phyloP scores from a whole-genome alignment of 305 asterid species.

The Fraxinus velutina region DNA sequence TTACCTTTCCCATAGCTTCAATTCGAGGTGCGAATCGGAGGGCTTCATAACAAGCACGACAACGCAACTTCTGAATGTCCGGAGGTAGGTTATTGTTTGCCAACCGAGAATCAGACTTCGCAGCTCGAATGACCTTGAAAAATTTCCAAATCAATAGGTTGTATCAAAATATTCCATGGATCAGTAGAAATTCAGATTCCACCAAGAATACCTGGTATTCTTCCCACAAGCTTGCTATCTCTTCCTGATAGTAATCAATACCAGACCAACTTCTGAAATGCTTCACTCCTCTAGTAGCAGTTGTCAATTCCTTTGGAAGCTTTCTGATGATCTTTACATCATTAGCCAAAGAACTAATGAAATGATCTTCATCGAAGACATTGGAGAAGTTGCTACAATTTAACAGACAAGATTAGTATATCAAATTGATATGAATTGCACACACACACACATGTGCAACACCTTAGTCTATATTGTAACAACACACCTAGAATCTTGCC shows the following conservation, averaged over 20 bases:
- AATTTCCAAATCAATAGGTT: slow-evolving; percentile 13
- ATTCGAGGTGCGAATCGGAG: slow-evolving; percentile 81
- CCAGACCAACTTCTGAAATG: slow-evolving; percentile 98
- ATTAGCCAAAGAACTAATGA: slow-evolving; percentile 62
- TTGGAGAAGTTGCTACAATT: slow-evolving; percentile 86
- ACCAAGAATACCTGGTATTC: slow-evolving; percentile 60
- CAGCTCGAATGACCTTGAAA: slow-evolving; percentile 84
- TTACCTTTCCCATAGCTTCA: slow-evolving; percentile 94
- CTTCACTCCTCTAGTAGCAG: slow-evolving; percentile 69
- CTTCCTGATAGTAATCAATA: slow-evolving; percentile 70
- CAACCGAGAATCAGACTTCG: slow-evolving; percentile 88
- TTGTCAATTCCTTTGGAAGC: slow-evolving; percentile 61
- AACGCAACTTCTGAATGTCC: slow-evolving; percentile 85
- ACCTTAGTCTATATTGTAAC: neutral
- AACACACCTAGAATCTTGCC: slow-evolving; percentile 87
- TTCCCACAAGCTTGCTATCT: slow-evolving; percentile 78
- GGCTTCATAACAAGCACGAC: slow-evolving; percentile 92
- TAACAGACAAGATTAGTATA: slow-evolving; percentile 20
- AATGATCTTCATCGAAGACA: slow-evolving; percentile 80
- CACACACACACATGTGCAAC: neutral
- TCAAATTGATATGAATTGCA: slow-evolving; percentile 5
- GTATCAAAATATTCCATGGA: neutral
- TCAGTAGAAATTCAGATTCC: slow-evolving; percentile 16
- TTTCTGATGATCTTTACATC: slow-evolving; percentile 69
- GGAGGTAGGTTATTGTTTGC: slow-evolving; percentile 93